Evolutionary conservation across 75 land plant species (phyloP), one percentile per base, ranked within the genome.

Genomic region (Cupressus sempervirens): DNA sequence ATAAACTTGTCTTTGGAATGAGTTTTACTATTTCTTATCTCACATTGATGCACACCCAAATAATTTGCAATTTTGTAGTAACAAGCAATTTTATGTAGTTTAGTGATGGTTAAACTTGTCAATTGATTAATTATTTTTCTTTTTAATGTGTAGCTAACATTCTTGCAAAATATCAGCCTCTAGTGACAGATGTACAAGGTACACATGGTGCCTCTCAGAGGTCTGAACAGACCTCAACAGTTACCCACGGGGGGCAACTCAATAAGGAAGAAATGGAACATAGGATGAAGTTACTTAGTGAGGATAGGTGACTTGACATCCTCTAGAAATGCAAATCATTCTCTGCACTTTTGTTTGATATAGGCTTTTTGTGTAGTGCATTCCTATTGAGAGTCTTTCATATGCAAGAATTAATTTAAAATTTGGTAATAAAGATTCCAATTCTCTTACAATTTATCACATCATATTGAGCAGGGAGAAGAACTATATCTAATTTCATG

Each of bases 211-310:
- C 89, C 62, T 68, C 77, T 65, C 52, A 80, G n/a, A 54, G 40
- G 29, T 73, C 84, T 56, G 91, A 88, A 46, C 87, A 35, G 67
- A 35, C 88, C 76, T 50, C 84, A 50, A 83, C 76, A 76, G 45
- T 80, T 48, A 16, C 45, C 41, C 76, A 76, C 56, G 84, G 81
- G 87, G 93, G 89, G 74, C 90, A 91, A 86, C 92, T 93, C 65
- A 58, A n/a, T 32, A 92, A 91, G 76, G 83, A 46, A 83, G 95
- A 92, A 82, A 87, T 92, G 89, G 91, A 91, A 75, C 93, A 77
- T 7, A 88, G 95, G 38, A 86, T 92, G 58, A 91, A 91, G 84
- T 82, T 92, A 26, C 82, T 93, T 36, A 83, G 56, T 79, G 92
- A 92, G 34, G 86, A 92, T 68, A 87, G 90, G 95, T 92, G 85